Evolutionary conservation across 1,284 basidiomycete species (phyloP).

Genomic region (Malassezia furfur): DNA sequence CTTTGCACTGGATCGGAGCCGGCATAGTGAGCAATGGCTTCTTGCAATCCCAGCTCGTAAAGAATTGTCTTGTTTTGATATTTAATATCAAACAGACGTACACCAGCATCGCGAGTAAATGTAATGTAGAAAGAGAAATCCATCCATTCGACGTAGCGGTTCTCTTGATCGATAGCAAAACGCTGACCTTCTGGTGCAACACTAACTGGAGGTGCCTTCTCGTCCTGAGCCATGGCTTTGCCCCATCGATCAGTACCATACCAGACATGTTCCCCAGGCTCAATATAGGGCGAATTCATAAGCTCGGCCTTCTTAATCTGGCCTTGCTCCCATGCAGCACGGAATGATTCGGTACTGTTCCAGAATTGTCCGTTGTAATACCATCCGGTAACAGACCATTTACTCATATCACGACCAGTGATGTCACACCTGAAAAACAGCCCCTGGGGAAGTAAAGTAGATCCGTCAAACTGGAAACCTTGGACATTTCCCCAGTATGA

Average conservation of each 20-base stretch:
- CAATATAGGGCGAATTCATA: background rate
- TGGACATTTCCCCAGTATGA: background rate
- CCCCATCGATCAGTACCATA: background rate
- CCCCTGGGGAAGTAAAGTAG: slow-evolving; percentile 42
- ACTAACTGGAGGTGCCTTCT: slow-evolving; percentile 43
- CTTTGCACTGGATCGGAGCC: slow-evolving; percentile 61
- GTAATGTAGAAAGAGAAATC: slow-evolving; percentile 58
- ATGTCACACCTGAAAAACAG: slow-evolving; percentile 32
- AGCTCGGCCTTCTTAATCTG: slow-evolving; percentile 26
- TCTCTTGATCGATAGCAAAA: slow-evolving; percentile 55
- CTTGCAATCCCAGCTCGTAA: slow-evolving; percentile 54
- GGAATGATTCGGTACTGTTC: slow-evolving; percentile 39
- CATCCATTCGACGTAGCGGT: slow-evolving; percentile 60
- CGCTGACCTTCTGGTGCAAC: slow-evolving; percentile 58
- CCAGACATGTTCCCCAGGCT: background rate
- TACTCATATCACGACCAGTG: slow-evolving; percentile 35
- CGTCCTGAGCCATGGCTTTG: slow-evolving; percentile 31
- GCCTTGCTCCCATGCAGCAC: slow-evolving; percentile 29
- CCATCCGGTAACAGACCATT: slow-evolving; percentile 33
- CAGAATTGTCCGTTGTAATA: slow-evolving; percentile 33
- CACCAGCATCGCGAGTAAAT: slow-evolving; percentile 61
- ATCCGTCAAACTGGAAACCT: slow-evolving; percentile 11
- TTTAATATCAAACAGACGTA: slow-evolving; percentile 60
- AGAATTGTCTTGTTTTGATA: slow-evolving; percentile 59
- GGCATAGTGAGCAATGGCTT: slow-evolving; percentile 46